phyloP scores from a whole-genome alignment of 345 rosid genomes.

The Adansonia digitata region DNA sequence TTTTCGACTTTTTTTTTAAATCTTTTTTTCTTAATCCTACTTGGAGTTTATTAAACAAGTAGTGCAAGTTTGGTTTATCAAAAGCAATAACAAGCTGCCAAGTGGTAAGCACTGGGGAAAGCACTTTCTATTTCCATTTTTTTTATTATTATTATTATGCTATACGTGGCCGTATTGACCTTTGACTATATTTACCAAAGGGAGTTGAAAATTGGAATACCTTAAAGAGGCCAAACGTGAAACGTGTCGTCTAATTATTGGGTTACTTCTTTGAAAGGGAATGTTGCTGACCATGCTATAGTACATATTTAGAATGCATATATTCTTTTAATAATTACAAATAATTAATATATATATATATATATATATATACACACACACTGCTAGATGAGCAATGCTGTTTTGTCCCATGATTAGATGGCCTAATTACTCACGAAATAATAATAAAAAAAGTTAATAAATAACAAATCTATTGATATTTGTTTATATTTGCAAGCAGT shows the following conservation, averaged over 20 bases:
- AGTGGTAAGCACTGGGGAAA: neutral
- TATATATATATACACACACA: no score
- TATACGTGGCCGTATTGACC: slow-evolving; percentile 20
- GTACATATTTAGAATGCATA: neutral
- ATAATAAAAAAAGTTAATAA: neutral
- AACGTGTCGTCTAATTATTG: slow-evolving; percentile 14
- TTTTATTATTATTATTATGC: neutral
- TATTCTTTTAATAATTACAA: neutral
- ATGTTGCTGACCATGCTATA: slow-evolving; percentile 3
- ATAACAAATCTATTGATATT: neutral
- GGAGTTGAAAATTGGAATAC: slow-evolving; percentile 25
- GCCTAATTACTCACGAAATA: neutral
- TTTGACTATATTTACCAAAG: slow-evolving; percentile 20
- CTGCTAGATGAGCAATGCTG: neutral
- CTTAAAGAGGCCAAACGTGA: neutral
- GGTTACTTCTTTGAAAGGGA: neutral
- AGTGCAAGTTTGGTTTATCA: neutral
- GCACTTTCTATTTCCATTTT: neutral
- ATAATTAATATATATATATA: neutral
- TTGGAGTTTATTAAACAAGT: neutral
- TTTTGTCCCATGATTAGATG: neutral
- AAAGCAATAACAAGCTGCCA: neutral
- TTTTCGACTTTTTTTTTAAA: no score
- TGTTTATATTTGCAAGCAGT: neutral
- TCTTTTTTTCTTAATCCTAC: no score